Percentiles rank a stretch among this genome's conserved stretches.
Evolutionary conservation across 139 green algal genomes (phyloP).

Genomic region (Tetradesmus lagerheimii): DNA sequence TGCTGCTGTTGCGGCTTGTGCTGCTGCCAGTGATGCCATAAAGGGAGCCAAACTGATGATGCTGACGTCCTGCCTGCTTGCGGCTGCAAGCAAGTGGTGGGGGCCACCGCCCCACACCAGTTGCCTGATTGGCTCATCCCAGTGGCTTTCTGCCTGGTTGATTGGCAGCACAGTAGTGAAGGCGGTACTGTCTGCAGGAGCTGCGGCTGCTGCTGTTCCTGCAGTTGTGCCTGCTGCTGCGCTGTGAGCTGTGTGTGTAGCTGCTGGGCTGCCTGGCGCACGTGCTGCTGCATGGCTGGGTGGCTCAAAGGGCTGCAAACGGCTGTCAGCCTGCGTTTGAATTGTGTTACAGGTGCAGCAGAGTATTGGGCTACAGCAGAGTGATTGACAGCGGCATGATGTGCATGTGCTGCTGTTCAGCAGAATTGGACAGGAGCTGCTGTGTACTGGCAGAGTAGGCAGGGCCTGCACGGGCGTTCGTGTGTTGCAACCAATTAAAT

Average conservation of each 20-base stretch:
- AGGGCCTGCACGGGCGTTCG: neutral
- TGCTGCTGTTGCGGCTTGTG: neutral
- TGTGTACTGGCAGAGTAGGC: neutral
- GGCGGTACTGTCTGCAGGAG: neutral
- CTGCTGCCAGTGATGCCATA: conserved; percentile 7
- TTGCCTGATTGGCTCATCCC: conserved; percentile 43
- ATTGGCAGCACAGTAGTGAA: conserved; percentile 43
- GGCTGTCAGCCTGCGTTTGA: conserved; percentile 1
- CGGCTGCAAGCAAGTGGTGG: conserved; percentile 49
- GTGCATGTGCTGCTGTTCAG: neutral
- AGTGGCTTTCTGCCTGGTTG: conserved; percentile 17
- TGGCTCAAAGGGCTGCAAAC: neutral
- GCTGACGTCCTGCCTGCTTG: conserved; percentile 53
- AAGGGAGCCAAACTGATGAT: conserved; percentile 57
- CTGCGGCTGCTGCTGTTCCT: conserved; percentile 2
- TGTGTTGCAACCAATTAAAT: neutral
- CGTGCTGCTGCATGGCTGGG: conserved; percentile 9
- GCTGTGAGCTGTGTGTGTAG: neutral
- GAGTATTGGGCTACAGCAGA: neutral
- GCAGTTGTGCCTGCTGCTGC: neutral
- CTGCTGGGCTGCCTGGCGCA: conserved; percentile 18
- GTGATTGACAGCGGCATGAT: neutral
- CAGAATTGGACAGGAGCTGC: neutral
- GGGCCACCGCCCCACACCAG: conserved; percentile 60
- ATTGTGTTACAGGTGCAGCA: neutral